Evolutionary conservation across 768 basidiomycete species (phyloP), one percentile per base, ranked within the genome.

Genomic region (Rhodotorula paludigena): DNA sequence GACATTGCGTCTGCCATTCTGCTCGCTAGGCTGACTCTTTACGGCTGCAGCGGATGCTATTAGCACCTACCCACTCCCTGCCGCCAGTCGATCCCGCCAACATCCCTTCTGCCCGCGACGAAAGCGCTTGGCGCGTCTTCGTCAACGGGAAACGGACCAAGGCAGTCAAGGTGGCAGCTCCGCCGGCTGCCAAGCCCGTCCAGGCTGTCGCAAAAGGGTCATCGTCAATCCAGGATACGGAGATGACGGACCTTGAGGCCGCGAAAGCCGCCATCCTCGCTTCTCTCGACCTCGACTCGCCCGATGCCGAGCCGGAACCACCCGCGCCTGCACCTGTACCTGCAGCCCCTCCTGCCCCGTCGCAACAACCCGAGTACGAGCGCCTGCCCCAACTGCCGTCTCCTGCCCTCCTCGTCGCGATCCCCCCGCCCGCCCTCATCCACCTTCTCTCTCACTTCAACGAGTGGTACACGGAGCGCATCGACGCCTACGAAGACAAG

Each of bases 341-440:
- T 25, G n/a, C 52, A 11, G 15, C 63, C 35, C 18, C 32, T 23
- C 44, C 51, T 7, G 5, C 57, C 28, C 21, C 64, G 1, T 23
- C 49, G 1, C 56, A 57, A 38, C 12, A 5, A 67, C 76, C 88
- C 12, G 81, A 85, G 73, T 79, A 38, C 75, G 74, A 30, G 69
- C 76, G 56, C 80, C 79, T 72, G 15, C 72, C 74, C 8, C 69
- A 63, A 47, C 70, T 66, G 3, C 71, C 69, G 2, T 60, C 68
- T 1, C 67, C 70, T 1, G 83, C 83, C 20, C 82, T 83, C 32
- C 30, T 60, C 59, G 66, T 71, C 78, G 80, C 42, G 88, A 90
- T 74, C 84, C 85, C 25, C 83, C 83, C 39, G 0, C 49, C 66
- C 9, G 44, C 56, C 28, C 2, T 65, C 25, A 48, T 72, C 32